A percentile compares a stretch with the other conserved stretches of the same genome.
These are phyloP conservation scores for Amphirosellinia nigrospora DNA, from an alignment of 495 filamentous ascomycete genomes.

Conservation along the genomic window DNA sequence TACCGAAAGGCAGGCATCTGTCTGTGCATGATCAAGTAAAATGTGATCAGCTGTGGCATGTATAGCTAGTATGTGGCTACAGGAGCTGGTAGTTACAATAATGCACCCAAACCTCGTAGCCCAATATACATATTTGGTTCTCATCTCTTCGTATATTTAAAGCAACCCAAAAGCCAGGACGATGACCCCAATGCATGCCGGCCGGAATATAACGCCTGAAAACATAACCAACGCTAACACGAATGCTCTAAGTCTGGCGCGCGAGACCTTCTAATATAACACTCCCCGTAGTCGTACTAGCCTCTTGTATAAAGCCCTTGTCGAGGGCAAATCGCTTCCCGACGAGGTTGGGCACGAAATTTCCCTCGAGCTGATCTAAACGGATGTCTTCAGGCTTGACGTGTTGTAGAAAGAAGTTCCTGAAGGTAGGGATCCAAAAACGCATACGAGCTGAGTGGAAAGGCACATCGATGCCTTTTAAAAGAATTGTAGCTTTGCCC, in stretches of 20 bases:
- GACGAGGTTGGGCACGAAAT: slow-evolving; percentile 92
- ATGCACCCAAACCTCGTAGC: neutral
- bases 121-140: neutral
- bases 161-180: neutral
- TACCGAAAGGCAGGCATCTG: too few species aligned
- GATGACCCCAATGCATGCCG: neutral
- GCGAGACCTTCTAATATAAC: slow-evolving; percentile 52
- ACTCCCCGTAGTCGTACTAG: slow-evolving; percentile 88
- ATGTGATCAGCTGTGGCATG: neutral
- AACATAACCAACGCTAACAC: neutral
- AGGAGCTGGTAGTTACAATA: neutral
- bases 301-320: slow-evolving; percentile 65
- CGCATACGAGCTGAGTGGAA: slow-evolving; percentile 92
- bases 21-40: too few species aligned
- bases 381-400: slow-evolving; percentile 89
- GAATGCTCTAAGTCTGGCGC: neutral
- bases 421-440: slow-evolving; percentile 91
- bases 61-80: too few species aligned
- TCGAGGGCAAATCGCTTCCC: slow-evolving; percentile 69
- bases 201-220: neutral
- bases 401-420: slow-evolving; percentile 87
- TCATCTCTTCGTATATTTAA: neutral
- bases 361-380: slow-evolving; percentile 81
- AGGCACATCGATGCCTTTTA: slow-evolving; percentile 88
- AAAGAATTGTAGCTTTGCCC: slow-evolving; percentile 86